Evolutionary conservation across 768 basidiomycete genomes (phyloP), one percentile per base, ranked within the genome.

Genomic region (Boletus rubropictus): DNA sequence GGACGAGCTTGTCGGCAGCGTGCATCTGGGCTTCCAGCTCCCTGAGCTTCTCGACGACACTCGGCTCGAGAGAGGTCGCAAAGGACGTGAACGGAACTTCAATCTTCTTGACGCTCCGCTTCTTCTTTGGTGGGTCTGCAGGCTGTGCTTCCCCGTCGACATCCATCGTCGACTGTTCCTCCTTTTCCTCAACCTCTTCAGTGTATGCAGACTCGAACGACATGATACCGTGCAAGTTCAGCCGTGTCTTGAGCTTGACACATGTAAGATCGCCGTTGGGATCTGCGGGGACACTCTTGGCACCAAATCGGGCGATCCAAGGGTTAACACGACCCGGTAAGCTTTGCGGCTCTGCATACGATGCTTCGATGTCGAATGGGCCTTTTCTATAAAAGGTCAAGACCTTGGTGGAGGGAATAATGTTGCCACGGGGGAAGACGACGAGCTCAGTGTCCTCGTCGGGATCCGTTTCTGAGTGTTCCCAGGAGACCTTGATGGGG

Each of bases 361-460:
- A 69, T 2, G 90, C 87, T 68, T 94, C 86, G 60, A 99, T 76
- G 37, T 89, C 86, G 72, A 99, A 99, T 4, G 85, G 66, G 32
- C 84, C 82, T 59, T 83, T 85, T 65, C 95, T 85, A 69, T 91
- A 89, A 79, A 97, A 96, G 5, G 91, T 91, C 57, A 98, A 80
- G 53, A 94, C 81, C 72, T 97, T 97, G 64, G 93, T 95, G 20
- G 91, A 94, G 5, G 96, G 96, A 51, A 95, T 77, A 36, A 69
- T 59, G 69, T 97, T 95, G 44, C 85, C 86, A 36, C 75, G 75
- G 42, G 88, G 86, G 81, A 94, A 97, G 35, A 97, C 90, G 54
- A 83, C 75, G 51, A 98, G 79, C 66, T 95, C 90, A 25, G 86
- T 90, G 68, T 96, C 92, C 45, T 96, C 93, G 39, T 86, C 87